Evolutionary conservation across 305 asterid species (phyloP).

Genomic region (Solanum hybrid): DNA sequence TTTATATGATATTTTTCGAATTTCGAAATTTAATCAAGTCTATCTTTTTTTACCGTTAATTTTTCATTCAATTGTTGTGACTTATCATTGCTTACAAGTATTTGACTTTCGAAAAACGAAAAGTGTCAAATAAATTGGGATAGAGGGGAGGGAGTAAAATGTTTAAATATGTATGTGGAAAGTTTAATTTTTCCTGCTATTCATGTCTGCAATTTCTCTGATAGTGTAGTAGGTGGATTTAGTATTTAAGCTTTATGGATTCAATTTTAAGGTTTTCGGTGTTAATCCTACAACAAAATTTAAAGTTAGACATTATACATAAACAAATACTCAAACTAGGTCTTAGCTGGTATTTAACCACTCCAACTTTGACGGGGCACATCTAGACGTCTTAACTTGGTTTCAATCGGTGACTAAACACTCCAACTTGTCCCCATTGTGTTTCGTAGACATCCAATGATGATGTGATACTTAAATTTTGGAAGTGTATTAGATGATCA

Average conservation of each 20-base stretch:
- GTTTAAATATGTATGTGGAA: background rate
- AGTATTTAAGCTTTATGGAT: background rate
- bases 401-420: background rate
- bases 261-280: background rate
- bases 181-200: background rate
- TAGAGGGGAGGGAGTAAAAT: background rate
- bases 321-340: background rate
- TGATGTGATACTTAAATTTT: background rate
- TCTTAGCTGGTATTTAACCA: background rate
- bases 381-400: background rate
- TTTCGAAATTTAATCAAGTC: too few species aligned
- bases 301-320: background rate
- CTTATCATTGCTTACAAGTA: too few species aligned
- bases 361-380: background rate
- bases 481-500: background rate
- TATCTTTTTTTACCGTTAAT: too few species aligned
- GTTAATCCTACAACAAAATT: background rate
- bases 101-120: background rate
- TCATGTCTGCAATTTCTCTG: background rate
- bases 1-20: too few species aligned
- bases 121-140: background rate
- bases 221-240: background rate
- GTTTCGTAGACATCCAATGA: background rate
- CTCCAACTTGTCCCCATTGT: background rate
- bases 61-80: too few species aligned